A percentile compares a stretch with the other conserved stretches of the same genome.
phyloP scores from a whole-genome alignment of 192 early-diverging fungal genomes.

The Geosiphon pyriformis region DNA sequence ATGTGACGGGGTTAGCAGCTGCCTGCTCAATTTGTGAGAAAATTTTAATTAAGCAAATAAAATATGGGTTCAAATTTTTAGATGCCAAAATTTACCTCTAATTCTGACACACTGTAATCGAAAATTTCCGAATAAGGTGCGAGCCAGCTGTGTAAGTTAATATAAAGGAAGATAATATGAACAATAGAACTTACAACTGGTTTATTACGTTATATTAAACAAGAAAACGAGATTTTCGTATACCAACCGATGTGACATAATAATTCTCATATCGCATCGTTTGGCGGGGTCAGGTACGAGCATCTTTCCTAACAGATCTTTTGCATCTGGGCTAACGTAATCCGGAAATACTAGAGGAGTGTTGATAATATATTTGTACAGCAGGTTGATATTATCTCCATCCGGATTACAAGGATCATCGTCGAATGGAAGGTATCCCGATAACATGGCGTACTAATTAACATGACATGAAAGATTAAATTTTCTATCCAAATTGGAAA shows the following conservation, averaged over 20 bases:
- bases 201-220: too few species aligned
- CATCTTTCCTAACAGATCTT: constrained; percentile 82
- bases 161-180: background rate
- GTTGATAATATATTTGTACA: constrained; percentile 80
- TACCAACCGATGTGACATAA: constrained; percentile 63
- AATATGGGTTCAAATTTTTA: background rate
- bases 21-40: constrained; percentile 1
- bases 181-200: background rate
- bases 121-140: constrained; percentile 46
- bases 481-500: background rate
- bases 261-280: constrained; percentile 65
- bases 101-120: constrained; percentile 33
- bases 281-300: constrained; percentile 82
- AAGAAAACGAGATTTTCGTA: background rate
- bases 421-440: constrained; percentile 84
- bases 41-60: too few species aligned
- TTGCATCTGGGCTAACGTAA: constrained; percentile 67
- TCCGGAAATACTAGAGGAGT: constrained; percentile 85
- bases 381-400: constrained; percentile 81
- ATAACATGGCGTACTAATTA: constrained; percentile 76
- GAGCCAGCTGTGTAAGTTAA: constrained; percentile 42
- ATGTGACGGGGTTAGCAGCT: constrained; percentile 6
- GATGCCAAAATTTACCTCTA: constrained; percentile 25
- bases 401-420: constrained; percentile 88
- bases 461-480: background rate